Conservation (phyloP, 1,284 basidiomycete genomes). For the Trichosporon sp. region DNA sequence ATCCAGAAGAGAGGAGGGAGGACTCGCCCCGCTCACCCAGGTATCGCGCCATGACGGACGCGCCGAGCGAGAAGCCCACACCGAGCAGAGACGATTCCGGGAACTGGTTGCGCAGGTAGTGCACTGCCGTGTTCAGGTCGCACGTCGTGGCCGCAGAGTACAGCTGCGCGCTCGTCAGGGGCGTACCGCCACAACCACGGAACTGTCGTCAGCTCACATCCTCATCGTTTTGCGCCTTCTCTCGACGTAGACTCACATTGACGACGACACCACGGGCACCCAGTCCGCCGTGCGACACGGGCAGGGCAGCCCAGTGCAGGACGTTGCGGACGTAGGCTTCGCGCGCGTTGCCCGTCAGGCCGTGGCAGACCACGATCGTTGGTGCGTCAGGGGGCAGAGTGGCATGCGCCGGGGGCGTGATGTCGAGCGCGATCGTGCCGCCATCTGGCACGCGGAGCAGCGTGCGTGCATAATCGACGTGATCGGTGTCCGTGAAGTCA, state of each 20-base stretch:
- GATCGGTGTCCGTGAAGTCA: constrained; percentile 70
- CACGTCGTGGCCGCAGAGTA: constrained; percentile 82
- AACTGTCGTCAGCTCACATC: constrained; percentile 57
- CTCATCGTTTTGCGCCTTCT: too few species aligned
- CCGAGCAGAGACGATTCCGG: constrained; percentile 82
- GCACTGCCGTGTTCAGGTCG: constrained; percentile 78
- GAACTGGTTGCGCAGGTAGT: constrained; percentile 73
- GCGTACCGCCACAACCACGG: constrained; percentile 87
- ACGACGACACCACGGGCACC: constrained; percentile 86
- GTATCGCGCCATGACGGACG: constrained; percentile 89
- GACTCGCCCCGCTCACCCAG: constrained; percentile 80
- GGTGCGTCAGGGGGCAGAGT: constrained; percentile 68
- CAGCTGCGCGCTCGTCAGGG: constrained; percentile 69
- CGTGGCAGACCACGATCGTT: constrained; percentile 76
- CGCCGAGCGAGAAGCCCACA: constrained; percentile 91
- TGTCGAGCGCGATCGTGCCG: constrained; percentile 66
- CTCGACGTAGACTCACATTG: constrained; percentile 59
- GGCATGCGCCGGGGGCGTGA: constrained; percentile 57
- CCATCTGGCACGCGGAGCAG: constrained; percentile 67
- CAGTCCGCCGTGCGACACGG: constrained; percentile 72
- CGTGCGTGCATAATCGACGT: constrained; percentile 69
- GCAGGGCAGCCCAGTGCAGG: constrained; percentile 66
- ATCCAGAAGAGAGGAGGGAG: constrained; percentile 74
- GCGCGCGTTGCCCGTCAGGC: constrained; percentile 84
- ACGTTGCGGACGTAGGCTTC: constrained; percentile 86